Conservation (phyloP, 1,139 yeast genomes). For the Candida tropicalis region DNA sequence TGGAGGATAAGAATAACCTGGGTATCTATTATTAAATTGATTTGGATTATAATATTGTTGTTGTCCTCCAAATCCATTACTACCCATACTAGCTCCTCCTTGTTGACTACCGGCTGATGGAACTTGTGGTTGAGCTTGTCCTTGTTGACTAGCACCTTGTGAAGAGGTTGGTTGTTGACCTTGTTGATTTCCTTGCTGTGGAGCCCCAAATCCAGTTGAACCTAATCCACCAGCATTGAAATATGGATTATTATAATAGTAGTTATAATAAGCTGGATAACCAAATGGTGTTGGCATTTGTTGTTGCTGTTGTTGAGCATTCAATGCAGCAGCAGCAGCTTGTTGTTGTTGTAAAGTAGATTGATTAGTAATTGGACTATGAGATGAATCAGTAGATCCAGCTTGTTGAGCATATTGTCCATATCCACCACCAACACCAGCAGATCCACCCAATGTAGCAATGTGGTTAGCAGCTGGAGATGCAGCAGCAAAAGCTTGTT, state of each 20-base stretch:
- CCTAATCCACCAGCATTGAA: constrained; percentile 30
- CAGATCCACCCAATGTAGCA: constrained; percentile 23
- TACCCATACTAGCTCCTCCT: constrained; percentile 16
- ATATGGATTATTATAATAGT: constrained; percentile 47
- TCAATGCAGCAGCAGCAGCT: constrained; percentile 13
- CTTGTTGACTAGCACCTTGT: constrained; percentile 14
- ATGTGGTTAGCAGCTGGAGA: constrained; percentile 36
- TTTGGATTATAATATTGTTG: constrained; percentile 39
- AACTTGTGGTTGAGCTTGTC: constrained; percentile 9
- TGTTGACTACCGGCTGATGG: constrained; percentile 12
- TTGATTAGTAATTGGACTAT: constrained; percentile 33
- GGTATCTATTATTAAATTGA: constrained; percentile 42
- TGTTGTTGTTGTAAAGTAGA: constrained; percentile 23
- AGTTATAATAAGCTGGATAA: constrained; percentile 49
- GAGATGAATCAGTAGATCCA: constrained; percentile 20
- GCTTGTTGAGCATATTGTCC: constrained; percentile 30
- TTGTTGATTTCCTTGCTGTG: constrained; percentile 13
- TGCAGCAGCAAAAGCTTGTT: constrained; percentile 34
- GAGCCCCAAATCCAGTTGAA: constrained; percentile 26
- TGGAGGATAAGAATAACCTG: constrained; percentile 41
- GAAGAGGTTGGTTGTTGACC: constrained; percentile 6
- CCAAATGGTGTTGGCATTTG: constrained; percentile 40
- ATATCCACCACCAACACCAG: constrained; percentile 27
- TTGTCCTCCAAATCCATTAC: constrained; percentile 20
- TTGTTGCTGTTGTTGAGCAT: constrained; percentile 17